These are phyloP conservation scores for Hortaea werneckii DNA, from an alignment of 2,329 filamentous ascomycete genomes.

Conservation along the genomic window DNA sequence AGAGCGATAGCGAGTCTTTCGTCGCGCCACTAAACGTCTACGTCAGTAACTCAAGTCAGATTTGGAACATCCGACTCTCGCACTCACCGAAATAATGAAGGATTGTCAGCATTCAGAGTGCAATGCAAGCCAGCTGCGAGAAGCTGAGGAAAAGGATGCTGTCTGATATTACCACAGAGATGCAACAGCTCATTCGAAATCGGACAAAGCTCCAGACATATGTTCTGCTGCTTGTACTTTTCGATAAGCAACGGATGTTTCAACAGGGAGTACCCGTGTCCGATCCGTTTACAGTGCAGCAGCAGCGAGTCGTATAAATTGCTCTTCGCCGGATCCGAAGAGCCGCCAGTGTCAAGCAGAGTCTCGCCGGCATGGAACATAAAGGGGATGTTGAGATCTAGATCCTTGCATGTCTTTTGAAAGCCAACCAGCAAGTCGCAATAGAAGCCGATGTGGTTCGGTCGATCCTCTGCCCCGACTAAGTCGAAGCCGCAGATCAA, in stretches of 20 bases:
- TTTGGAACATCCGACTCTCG: conserved; percentile 6
- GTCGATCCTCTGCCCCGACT: conserved; percentile 55
- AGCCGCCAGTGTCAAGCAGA: conserved; percentile 50
- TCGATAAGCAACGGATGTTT: conserved; percentile 58
- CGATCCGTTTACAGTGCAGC: conserved; percentile 58
- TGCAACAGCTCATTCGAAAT: conserved; percentile 72
- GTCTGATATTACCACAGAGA: conserved; percentile 53
- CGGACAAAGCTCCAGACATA: conserved; percentile 67
- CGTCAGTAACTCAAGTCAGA: too few relatives aligned
- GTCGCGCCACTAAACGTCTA: conserved; percentile 8
- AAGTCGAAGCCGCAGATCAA: conserved; percentile 63
- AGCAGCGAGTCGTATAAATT: conserved; percentile 61
- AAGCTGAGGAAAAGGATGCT: conserved; percentile 57
- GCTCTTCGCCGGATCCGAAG: conserved; percentile 45
- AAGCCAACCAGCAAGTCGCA: conserved; percentile 52
- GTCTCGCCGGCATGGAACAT: conserved; percentile 49
- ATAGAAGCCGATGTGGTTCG: conserved; percentile 48
- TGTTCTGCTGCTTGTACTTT: conserved; percentile 50
- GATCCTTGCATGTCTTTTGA: conserved; percentile 38
- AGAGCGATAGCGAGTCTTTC: too few relatives aligned
- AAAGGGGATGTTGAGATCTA: conserved; percentile 53
- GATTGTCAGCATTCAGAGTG: conserved; percentile 65
- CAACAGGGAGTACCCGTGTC: conserved; percentile 61
- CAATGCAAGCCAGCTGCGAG: conserved; percentile 65
- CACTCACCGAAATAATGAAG: conserved; percentile 56